A percentile compares a stretch with the other conserved stretches of the same genome.
Conservation (phyloP, 139 green algal genomes). For the Spirogloea muscicola region DNA sequence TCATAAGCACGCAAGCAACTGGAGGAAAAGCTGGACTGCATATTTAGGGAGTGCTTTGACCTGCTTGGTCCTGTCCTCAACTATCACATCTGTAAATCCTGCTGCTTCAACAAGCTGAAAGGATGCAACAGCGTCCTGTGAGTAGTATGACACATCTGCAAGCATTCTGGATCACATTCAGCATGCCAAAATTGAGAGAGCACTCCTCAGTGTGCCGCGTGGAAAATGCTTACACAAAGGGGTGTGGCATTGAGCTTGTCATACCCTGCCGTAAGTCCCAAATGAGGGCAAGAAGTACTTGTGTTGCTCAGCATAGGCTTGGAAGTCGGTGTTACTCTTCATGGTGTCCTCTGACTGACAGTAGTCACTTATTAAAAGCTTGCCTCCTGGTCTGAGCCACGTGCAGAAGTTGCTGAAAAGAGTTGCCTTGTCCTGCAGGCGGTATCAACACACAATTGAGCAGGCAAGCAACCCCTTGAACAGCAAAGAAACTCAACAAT, state of each 20-base stretch:
- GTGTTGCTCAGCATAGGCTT: constrained; percentile 60
- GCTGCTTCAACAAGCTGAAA: constrained; percentile 22
- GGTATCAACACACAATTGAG: not conserved
- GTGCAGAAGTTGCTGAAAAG: constrained; percentile 63
- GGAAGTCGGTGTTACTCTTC: constrained; percentile 66
- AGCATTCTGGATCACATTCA: not conserved
- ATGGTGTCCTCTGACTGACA: constrained; percentile 52
- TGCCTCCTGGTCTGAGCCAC: constrained; percentile 69
- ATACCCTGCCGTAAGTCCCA: constrained; percentile 52
- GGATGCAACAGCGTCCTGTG: not conserved
- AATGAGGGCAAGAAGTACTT: constrained; percentile 50
- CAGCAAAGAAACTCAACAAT: not conserved
- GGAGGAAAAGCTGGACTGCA: not conserved
- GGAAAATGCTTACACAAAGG: not conserved
- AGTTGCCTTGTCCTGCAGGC: constrained; percentile 61
- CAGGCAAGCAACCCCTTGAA: not conserved
- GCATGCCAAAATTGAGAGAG: not conserved
- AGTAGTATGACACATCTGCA: not conserved
- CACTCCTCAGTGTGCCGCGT: not conserved
- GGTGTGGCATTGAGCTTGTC: constrained; percentile 24
- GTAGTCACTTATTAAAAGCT: constrained; percentile 79
- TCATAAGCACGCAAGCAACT: not conserved
- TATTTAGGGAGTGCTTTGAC: too few species aligned
- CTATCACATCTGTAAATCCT: constrained; percentile 18
- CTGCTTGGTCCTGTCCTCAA: constrained; percentile 19